Evolutionary conservation across 169 alveolate species (phyloP).

Genomic region (Sarcocystis neurona): DNA sequence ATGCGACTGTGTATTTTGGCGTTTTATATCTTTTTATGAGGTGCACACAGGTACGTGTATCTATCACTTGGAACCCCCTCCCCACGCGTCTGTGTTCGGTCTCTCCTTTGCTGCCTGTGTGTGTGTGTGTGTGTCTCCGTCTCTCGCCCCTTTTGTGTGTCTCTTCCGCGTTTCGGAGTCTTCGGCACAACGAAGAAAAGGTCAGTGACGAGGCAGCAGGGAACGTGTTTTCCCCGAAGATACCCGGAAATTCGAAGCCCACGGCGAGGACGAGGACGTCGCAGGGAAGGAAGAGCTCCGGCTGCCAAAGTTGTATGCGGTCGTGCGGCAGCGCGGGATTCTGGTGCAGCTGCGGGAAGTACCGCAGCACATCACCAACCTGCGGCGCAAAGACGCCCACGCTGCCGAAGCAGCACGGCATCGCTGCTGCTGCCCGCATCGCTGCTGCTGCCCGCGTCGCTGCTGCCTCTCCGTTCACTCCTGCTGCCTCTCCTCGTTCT

Average conservation of each 20-base stretch:
- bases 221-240: background rate
- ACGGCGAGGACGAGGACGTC: background rate
- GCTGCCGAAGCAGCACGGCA: slow-evolving; percentile 32
- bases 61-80: background rate
- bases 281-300: slow-evolving; percentile 1
- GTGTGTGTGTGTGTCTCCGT: background rate
- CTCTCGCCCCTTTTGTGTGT: background rate
- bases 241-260: slow-evolving; percentile 20
- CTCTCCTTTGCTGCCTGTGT: background rate
- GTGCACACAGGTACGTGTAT: background rate
- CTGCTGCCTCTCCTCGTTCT: no score
- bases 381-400: slow-evolving; percentile 37
- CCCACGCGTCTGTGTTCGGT: background rate
- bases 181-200: background rate
- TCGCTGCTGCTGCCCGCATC: background rate
- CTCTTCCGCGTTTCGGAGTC: background rate
- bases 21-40: no score
- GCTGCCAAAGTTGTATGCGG: slow-evolving; percentile 24
- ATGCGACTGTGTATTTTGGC: no score
- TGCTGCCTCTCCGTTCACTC: no score
- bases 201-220: background rate
- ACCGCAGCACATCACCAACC: slow-evolving; percentile 23
- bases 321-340: slow-evolving; percentile 14
- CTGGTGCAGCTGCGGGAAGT: slow-evolving; percentile 47
- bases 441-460: no score